phyloP scores from a whole-genome alignment of 352 stramenopile genomes.

The Globisporangium spiculum region DNA sequence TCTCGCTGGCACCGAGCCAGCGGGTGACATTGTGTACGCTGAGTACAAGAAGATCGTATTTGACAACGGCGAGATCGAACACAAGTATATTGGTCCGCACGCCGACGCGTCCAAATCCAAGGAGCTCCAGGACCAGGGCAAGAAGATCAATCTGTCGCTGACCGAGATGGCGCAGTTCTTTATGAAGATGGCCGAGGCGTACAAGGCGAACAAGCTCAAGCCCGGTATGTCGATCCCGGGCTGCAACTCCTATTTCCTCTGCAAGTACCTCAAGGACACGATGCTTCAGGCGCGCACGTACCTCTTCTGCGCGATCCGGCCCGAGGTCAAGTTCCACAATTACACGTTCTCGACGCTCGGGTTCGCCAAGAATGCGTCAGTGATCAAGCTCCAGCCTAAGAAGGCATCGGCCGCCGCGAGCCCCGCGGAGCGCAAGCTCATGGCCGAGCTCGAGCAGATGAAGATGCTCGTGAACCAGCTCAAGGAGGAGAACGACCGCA shows the following conservation, averaged over 20 bases:
- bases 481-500: constrained; percentile 80
- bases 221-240: constrained; percentile 90
- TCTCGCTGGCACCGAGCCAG: constrained; percentile 90
- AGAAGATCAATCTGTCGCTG: constrained; percentile 95
- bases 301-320: constrained; percentile 92
- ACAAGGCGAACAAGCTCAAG: constrained; percentile 94
- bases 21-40: constrained; percentile 92
- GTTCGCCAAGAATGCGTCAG: constrained; percentile 93
- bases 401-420: constrained; percentile 89
- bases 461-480: constrained; percentile 84
- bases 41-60: constrained; percentile 93
- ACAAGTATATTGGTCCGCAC: constrained; percentile 90
- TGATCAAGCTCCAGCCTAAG: constrained; percentile 95
- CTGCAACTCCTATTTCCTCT: constrained; percentile 95
- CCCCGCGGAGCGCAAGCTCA: constrained; percentile 90
- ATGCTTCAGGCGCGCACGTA: constrained; percentile 93
- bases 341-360: constrained; percentile 95
- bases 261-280: constrained; percentile 96
- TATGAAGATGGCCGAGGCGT: constrained; percentile 95
- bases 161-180: constrained; percentile 97
- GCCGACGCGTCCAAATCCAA: constrained; percentile 91
- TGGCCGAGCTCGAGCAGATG: constrained; percentile 94
- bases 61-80: constrained; percentile 89
- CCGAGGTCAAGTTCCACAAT: constrained; percentile 90
- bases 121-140: constrained; percentile 93